phyloP scores from a whole-genome alignment of 805 yeast genomes.

The Candida quercuum region DNA sequence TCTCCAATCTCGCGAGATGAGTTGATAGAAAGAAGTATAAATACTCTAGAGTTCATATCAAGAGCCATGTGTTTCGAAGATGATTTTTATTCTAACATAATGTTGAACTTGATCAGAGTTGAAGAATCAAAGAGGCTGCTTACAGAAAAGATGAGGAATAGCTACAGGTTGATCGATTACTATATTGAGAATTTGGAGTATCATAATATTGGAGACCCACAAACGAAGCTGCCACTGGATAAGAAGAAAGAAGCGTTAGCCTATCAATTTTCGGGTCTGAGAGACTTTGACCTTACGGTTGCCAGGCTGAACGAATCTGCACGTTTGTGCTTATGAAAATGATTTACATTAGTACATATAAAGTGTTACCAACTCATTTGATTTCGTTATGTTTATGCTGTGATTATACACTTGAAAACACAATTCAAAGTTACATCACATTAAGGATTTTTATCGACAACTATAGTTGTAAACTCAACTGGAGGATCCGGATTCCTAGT shows the following conservation, averaged over 20 bases:
- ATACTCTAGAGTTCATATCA: conserved; percentile 8
- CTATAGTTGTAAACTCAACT: no score
- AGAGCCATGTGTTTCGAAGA: conserved; percentile 6
- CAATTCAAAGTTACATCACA: no score
- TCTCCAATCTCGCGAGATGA: not conserved
- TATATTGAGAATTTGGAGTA: conserved; percentile 3
- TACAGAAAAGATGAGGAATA: conserved; percentile 1
- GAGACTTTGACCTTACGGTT: conserved; percentile 12
- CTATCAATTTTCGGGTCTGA: not conserved
- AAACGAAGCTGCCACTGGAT: no score
- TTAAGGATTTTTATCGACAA: no score
- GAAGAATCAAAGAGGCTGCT: conserved; percentile 8
- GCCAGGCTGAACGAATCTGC: no score
- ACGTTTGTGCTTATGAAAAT: no score
- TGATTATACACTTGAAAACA: no score
- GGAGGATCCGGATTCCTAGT: no score
- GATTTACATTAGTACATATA: no score
- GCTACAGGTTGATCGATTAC: not conserved
- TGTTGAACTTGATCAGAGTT: conserved; percentile 8
- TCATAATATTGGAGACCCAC: no score
- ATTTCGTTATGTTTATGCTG: no score
- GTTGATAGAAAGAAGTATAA: conserved; percentile 3
- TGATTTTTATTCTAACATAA: conserved; percentile 1
- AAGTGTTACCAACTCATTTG: no score
- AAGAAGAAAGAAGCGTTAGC: conserved; percentile 6